Base-by-base conservation (phyloP, 1,139 yeast species). In the Geotrichum carabidarum region DNA sequence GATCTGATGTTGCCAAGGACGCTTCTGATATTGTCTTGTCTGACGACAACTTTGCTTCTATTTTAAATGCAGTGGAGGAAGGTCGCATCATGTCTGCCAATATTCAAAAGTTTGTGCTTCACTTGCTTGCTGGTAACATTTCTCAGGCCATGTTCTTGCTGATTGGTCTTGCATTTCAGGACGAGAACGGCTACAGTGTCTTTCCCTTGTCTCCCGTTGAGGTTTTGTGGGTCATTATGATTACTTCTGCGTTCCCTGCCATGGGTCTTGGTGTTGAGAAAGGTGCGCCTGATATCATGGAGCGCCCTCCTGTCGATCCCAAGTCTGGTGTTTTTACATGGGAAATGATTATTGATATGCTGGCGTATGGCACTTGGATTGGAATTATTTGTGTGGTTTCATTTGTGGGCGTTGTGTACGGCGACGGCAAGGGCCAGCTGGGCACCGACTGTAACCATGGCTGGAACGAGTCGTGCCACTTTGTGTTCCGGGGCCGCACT, bases 41-140 rank as follows among this genome's bases (percentile, higher is more conserved):
- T 27, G 90, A 84, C 67, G 93, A 85, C 66, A 85, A 85, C 68
- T 85, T 85, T 70, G 84, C 91, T 2, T 83, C 90, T 11, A 84
- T 85, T 66, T 76, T 84, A 56, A 82, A 83, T 69, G 93, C 89
- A 18, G 81, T 86, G 60, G 91, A 85, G 70, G 94, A 86, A 69
- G 94, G 94, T 34, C 78, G 94, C 63, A 77, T 93, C 65, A 86
- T 86, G 90, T 78, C 87, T 54, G 81, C 83, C 52, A 86, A 86
- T 65, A 86, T 86, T 63, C 90, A 86, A 68, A 86, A 86, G 67
- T 86, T 86, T 65, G 89, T 85, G n/a, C 77, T 86, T 57, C 94
- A 86, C 68, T 74, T 86, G 64, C 76, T 86, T 51, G 88, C 90
- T 7, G 86, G 84, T 59, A 86, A 86, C 67, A 87, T 86, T 51